phyloP scores from a whole-genome alignment of 768 basidiomycete species.

The Mycena indigotica region DNA sequence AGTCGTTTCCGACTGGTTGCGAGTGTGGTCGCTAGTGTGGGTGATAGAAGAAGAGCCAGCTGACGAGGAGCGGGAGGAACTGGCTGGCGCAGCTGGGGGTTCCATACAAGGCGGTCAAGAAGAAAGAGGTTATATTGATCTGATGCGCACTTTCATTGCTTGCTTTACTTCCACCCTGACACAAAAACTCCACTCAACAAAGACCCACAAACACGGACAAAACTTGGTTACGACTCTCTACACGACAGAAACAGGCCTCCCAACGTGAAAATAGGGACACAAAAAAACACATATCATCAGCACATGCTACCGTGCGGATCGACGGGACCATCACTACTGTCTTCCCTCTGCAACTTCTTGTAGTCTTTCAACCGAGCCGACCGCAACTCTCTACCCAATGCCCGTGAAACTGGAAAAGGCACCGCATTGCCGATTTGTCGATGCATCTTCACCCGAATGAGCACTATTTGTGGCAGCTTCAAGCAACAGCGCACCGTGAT shows the following conservation, averaged over 20 bases:
- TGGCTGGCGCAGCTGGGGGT: conserved; percentile 41
- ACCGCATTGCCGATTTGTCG: conserved; percentile 84
- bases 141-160: background rate
- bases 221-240: too few species aligned
- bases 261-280: too few species aligned
- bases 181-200: too few species aligned
- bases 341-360: conserved; percentile 32
- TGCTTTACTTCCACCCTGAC: background rate
- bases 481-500: conserved; percentile 51
- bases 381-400: conserved; percentile 65
- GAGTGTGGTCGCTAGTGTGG: conserved; percentile 44
- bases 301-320: conserved; percentile 22
- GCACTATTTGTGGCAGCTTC: conserved; percentile 1
- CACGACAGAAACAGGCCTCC: too few species aligned
- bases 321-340: conserved; percentile 1
- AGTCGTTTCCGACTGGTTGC: conserved; percentile 58
- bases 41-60: conserved; percentile 36
- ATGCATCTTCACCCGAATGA: conserved; percentile 59
- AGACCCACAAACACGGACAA: too few species aligned
- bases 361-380: conserved; percentile 55
- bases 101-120: conserved; percentile 36
- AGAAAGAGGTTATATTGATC: conserved; percentile 3
- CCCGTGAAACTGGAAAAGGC: conserved; percentile 62
- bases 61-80: conserved; percentile 26
- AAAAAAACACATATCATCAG: too few species aligned